Base-by-base conservation (phyloP, 2,329 filamentous ascomycete species). In the Magnaporthiopsis poae region DNA sequence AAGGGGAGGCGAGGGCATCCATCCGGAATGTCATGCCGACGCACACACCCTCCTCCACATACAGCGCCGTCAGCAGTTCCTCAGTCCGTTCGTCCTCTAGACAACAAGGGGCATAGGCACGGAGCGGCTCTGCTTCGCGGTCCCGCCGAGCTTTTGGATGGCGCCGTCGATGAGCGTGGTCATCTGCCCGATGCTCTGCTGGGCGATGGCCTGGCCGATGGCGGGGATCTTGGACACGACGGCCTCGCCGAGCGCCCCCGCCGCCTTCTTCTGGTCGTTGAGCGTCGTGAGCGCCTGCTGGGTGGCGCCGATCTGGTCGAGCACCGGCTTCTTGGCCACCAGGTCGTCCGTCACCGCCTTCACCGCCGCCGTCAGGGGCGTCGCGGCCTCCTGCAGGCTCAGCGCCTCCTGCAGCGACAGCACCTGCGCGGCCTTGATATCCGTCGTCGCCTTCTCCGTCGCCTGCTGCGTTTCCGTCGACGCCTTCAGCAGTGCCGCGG, bases 201-300 rank as follows among this genome's bases (percentile, higher is more conserved):
- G 69, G 29, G 72, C 72, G 62, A 73, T 73, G n/a, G 69, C 35
- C 68, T 73, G 71, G 56, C 72, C 72, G 46, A 73, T 71, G 21
- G 69, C 68, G 61, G 72, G 72, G 11, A 73, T 69, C 70, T 73
- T 73, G 68, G 68, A 68, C 29, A 73, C 71, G 46, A 73, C 65
- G 60, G 71, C 72, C 35, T 68, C 68, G 66, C 72, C 72, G 33
- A 73, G 71, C 25, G 89, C 72, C 1, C 60, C 25, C 59, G 70
- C 64, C 2, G 66, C 65, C 1, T 65, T 62, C 70, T 73, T 70
- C 65, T 73, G 72, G 29, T 71, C 62, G 62, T 71, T 68, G 62
- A 73, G 71, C 63, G 71, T 66, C 67, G 69, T 66, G 33, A 71
- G 68, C 61, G 72, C 72, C 29, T 72, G 62, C 62, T 66, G 67